Conservation (phyloP, 1,139 yeast species). For the Suzukiozyma palmioleophila region DNA sequence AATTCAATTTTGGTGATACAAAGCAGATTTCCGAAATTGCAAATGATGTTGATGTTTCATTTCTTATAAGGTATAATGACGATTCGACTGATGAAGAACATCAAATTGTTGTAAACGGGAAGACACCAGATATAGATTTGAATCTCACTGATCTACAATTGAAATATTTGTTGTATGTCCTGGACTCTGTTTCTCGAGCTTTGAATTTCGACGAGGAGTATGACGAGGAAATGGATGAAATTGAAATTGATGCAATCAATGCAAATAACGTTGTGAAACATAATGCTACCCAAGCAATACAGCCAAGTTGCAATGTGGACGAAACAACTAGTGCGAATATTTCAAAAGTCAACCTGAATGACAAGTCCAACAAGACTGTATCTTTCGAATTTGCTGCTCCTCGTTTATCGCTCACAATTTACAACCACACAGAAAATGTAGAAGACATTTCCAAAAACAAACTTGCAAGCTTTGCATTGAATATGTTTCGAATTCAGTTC, state of each 20-base stretch:
- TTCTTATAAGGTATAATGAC: slow-evolving; percentile 57
- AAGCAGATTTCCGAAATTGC: slow-evolving; percentile 62
- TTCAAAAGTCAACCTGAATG: background rate
- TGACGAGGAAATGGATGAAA: slow-evolving; percentile 40
- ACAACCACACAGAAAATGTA: slow-evolving; percentile 47
- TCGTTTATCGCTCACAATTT: slow-evolving; percentile 59
- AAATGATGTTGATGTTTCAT: slow-evolving; percentile 61
- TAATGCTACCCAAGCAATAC: slow-evolving; percentile 11
- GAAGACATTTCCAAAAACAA: slow-evolving; percentile 35
- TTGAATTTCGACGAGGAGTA: slow-evolving; percentile 39
- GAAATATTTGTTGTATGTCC: slow-evolving; percentile 50
- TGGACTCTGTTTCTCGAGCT: slow-evolving; percentile 56
- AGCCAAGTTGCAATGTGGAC: background rate
- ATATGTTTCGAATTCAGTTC: slow-evolving; percentile 51
- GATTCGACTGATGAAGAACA: slow-evolving; percentile 40
- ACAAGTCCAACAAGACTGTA: background rate
- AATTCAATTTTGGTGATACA: slow-evolving; percentile 45
- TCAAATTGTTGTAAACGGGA: slow-evolving; percentile 51
- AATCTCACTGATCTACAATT: slow-evolving; percentile 77
- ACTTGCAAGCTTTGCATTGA: slow-evolving; percentile 62
- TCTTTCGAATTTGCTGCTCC: slow-evolving; percentile 55
- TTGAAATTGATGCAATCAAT: slow-evolving; percentile 58
- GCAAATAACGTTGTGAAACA: slow-evolving; percentile 46
- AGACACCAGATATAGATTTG: slow-evolving; percentile 62
- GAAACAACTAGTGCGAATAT: background rate